Base-by-base conservation (phyloP, 352 stramenopile genomes). In the Hyaloperonospora arabidopsidis region DNA sequence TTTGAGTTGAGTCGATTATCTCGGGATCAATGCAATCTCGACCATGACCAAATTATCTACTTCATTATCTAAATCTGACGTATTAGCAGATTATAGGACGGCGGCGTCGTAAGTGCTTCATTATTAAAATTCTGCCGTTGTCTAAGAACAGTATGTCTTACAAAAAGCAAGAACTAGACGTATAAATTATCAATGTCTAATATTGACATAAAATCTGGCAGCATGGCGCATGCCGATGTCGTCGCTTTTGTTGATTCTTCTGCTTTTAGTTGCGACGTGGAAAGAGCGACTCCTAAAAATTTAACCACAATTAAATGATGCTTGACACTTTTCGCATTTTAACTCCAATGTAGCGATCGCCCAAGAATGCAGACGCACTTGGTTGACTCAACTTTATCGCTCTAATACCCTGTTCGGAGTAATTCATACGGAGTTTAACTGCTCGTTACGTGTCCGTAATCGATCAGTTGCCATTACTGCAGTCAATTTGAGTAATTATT, bases 71-170 rank as follows among this genome's bases (percentile, higher is more conserved):
- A n/a, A n/a, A n/a, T n/a, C n/a, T n/a, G n/a, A n/a, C n/a, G n/a
- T n/a, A n/a, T n/a, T n/a, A n/a, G n/a, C n/a, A n/a, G n/a, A n/a
- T n/a, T n/a, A n/a, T n/a, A n/a, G n/a, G n/a, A n/a, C n/a, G n/a
- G n/a, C n/a, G n/a, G n/a, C n/a, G n/a, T n/a, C n/a, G n/a, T n/a
- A n/a, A n/a, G n/a, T n/a, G n/a, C n/a, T n/a, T n/a, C n/a, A n/a
- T n/a, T n/a, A n/a, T n/a, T n/a, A n/a, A n/a, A n/a, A n/a, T n/a
- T n/a, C n/a, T n/a, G n/a, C 85, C 1, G 63, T 92, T 61, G 77
- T 92, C 2, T 79, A 92, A 52, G 79, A 89, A 52, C 68, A 76
- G 39, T 90, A 80, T 48, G 74, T 84, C 40, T 63, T 88, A 7
- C 35, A 61, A 60, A 68, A 22, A 63, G 48, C 62, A 73, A 74